Base-by-base conservation (phyloP, 495 filamentous ascomycete species). In the Penicillium coprophilum region DNA sequence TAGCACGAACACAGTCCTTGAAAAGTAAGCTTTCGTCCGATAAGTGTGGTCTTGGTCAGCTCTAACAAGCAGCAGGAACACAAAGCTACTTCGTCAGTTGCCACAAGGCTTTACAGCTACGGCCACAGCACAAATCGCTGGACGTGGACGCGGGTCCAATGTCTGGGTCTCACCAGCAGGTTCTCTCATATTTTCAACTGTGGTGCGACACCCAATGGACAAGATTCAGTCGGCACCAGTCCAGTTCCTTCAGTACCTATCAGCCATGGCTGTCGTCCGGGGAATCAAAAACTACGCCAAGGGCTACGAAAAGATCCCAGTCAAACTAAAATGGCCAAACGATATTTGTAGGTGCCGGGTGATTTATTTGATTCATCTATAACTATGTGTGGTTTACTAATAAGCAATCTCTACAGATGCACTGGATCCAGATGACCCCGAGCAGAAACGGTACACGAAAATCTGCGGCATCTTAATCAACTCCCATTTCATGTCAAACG, bases 291-390 rank as follows among this genome's bases (percentile, higher is more conserved):
- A 77, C 24, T 98, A 97, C 66, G 91, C 82, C 49, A 70, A 71
- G 17, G 86, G 87, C 45, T 97, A 95, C 68, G 77, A 80, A 34
- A 72, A 81, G 1, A 58, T 96, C 30, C 90, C 89, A 9, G 83
- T 97, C 36, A 91, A 90, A 68, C 67, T 98, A 32, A 98, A 98
- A 72, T 98, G 94, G 94, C 94, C 94, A 8, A 98, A 98, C 59
- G 94, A 98, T 67, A 89, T 98, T 57, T 97, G 75, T 82, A 67
- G 39, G 69, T 59, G 13, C 34, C 6, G 6, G 11, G 34, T 9
- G 7, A 7, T 3, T 38, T 17, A 17, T 17, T 34, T 34, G 4
- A n/a, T 38, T 17, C 24, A 27, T 27, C 7, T 27, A 27, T 27
- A 27, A 38, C n/a, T 17, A 17, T 17, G 11, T 5, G 3, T 45